Conservation (phyloP, 805 yeast genomes). For the Brettanomyces naardenensis region DNA sequence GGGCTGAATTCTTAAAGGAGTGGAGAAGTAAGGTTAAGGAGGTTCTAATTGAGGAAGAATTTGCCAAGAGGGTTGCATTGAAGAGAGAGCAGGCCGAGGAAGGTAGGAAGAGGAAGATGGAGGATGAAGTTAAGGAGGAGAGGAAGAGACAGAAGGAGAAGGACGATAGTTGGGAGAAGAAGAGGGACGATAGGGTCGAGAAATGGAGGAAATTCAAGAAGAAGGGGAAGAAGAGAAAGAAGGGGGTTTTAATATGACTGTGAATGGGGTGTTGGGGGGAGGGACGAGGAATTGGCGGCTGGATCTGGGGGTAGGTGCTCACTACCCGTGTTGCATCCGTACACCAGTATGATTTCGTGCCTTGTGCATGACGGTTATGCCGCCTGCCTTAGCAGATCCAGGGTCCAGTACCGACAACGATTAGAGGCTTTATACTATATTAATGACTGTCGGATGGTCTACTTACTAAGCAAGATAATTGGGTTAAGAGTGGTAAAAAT, state of each 20-base stretch:
- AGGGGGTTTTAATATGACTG: too few relatives aligned
- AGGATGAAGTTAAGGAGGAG: conserved; percentile 22
- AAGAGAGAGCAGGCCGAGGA: conserved; percentile 36
- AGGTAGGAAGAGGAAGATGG: conserved; percentile 26
- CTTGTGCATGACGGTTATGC: too few relatives aligned
- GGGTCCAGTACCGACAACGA: too few relatives aligned
- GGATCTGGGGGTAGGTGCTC: neutral
- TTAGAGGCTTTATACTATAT: too few relatives aligned
- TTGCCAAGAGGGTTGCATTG: conserved; percentile 32
- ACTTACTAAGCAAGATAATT: too few relatives aligned
- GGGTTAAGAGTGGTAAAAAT: too few relatives aligned
- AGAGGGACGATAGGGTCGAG: conserved; percentile 46
- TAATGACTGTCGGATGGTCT: too few relatives aligned
- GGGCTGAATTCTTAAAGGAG: conserved; percentile 28
- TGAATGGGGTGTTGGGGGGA: too few relatives aligned
- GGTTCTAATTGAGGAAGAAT: conserved; percentile 37
- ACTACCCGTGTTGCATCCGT: too few relatives aligned
- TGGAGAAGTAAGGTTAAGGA: conserved; percentile 38
- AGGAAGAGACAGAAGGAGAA: conserved; percentile 26
- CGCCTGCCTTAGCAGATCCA: too few relatives aligned
- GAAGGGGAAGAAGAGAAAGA: conserved; percentile 39
- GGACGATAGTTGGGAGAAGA: conserved; percentile 53
- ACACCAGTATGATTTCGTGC: too few relatives aligned
- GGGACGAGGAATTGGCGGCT: neutral
- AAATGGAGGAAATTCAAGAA: conserved; percentile 50